Base-by-base conservation (phyloP, 139 green algal genomes). In the Gonium pectorale region DNA sequence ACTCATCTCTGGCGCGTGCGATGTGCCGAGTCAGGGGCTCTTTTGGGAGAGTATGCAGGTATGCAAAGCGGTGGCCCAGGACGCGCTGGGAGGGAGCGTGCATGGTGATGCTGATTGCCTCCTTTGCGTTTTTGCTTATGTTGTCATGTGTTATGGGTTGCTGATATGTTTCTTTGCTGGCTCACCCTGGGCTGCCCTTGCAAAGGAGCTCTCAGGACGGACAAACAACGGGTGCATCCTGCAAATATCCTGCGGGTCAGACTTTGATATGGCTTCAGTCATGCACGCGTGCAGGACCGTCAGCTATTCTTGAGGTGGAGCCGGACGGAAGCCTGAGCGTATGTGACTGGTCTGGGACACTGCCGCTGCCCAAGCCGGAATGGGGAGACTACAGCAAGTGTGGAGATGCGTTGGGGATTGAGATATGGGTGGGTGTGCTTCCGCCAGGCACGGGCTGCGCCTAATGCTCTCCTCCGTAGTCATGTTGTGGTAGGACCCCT, bases 1-100 rank as follows among this genome's bases (percentile, higher is more conserved):
- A 92, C 82, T 27, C 91, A 94, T 38, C 46, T 81, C 0, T 94
- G 91, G 91, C 46, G 80, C 0, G 43, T 94, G 35, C 43, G 63
- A 22, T 74, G 24, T 13, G 21, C 33, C 6, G 63, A 84, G 31
- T 52, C 46, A 8, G 63, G 40, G 4, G 63, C 8, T 6, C 37
- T 84, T 3, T 22, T 75, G 0, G 78, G 78, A 27, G 60, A 85
- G 21, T 74, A 79, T 9, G 54, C 40, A 22, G 52, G 70, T 38
- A 52, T 33, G 29, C 27, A 67, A 67, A 21, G 29, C 13, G 29
- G 38, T 13, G 9, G 6, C 38, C n/a, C 6, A 17, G 27, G 27
- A 38, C n/a, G 26, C 27, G 26, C 35, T 6, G 26, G 22, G 40
- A 29, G 24, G 4, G 8, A 11, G 26, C 29, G n/a, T n/a, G n/a